These are phyloP conservation scores for Harringtonia aguacate DNA, from an alignment of 2,329 filamentous ascomycete species.

Conservation along the genomic window DNA sequence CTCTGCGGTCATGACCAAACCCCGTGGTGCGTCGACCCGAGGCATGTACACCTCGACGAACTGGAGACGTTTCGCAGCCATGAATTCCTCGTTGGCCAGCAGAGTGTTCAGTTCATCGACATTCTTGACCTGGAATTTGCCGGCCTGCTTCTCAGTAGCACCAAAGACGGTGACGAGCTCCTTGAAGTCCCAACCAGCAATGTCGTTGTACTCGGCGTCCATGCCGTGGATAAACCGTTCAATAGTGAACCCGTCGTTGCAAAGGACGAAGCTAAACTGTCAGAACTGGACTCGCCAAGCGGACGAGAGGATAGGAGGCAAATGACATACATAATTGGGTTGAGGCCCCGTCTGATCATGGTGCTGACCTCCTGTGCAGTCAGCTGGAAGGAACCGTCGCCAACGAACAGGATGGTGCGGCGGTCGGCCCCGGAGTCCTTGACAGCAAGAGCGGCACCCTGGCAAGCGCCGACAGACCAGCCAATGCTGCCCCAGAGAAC, in stretches of 20 bases:
- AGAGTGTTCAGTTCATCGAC: slow-evolving; percentile 11
- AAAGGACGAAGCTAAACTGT: slow-evolving; percentile 59
- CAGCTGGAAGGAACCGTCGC: slow-evolving; percentile 78
- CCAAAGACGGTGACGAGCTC: slow-evolving; percentile 13
- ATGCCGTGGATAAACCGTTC: slow-evolving; percentile 82
- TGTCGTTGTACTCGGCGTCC: slow-evolving; percentile 72
- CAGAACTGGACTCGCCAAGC: background rate
- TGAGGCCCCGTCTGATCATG: slow-evolving; percentile 65
- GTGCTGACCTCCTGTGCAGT: slow-evolving; percentile 77
- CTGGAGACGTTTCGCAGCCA: slow-evolving; percentile 42
- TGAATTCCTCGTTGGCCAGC: slow-evolving; percentile 17
- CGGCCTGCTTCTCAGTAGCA: slow-evolving; percentile 9
- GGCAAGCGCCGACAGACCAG: slow-evolving; percentile 47
- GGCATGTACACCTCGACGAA: slow-evolving; percentile 79
- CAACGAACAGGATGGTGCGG: slow-evolving; percentile 76
- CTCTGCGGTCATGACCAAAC: slow-evolving; percentile 59
- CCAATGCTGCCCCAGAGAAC: slow-evolving; percentile 55
- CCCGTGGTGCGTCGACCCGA: slow-evolving; percentile 64
- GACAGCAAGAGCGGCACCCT: slow-evolving; percentile 62
- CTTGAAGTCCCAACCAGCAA: slow-evolving; percentile 59
- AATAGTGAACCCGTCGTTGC: slow-evolving; percentile 83
- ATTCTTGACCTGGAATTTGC: slow-evolving; percentile 11
- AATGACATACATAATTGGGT: slow-evolving; percentile 58
- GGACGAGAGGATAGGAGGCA: background rate
- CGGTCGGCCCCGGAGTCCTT: slow-evolving; percentile 33